phyloP scores from a whole-genome alignment of 108 stramenopile species.

The Aureococcus anophagefferens region DNA sequence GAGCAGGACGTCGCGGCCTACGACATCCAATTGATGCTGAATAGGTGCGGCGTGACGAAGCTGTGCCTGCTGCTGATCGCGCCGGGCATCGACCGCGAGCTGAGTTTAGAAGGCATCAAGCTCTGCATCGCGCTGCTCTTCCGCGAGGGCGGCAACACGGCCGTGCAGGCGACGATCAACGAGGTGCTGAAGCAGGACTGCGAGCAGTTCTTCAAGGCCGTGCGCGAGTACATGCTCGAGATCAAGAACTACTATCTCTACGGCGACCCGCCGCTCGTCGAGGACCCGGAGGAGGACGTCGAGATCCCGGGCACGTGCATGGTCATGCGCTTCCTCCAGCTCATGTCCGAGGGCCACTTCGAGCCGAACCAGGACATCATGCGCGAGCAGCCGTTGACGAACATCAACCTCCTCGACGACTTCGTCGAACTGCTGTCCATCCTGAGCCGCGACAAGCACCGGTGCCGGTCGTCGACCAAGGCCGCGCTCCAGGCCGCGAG shows the following conservation, averaged over 20 bases:
- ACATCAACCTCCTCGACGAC: slow-evolving; percentile 26
- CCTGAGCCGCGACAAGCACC: slow-evolving; percentile 10
- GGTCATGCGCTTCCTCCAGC: slow-evolving; percentile 28
- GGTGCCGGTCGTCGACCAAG: slow-evolving; percentile 14
- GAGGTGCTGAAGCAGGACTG: too few relatives aligned
- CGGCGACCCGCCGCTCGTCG: too few relatives aligned
- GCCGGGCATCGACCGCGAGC: slow-evolving; percentile 16
- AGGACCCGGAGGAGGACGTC: slow-evolving; percentile 12
- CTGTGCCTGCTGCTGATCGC: slow-evolving; percentile 27
- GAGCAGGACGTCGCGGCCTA: slow-evolving; percentile 21
- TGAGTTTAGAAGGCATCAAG: slow-evolving; percentile 18
- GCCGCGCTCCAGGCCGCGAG: slow-evolving; percentile 13
- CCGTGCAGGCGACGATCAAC: slow-evolving; percentile 6
- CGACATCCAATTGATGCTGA: slow-evolving; percentile 17
- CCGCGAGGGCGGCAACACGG: slow-evolving; percentile 22
- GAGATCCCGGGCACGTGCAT: slow-evolving; percentile 8
- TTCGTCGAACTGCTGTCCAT: slow-evolving; percentile 16
- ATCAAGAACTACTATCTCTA: too few relatives aligned
- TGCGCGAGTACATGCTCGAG: too few relatives aligned
- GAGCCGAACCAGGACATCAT: slow-evolving; percentile 28
- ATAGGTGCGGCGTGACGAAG: slow-evolving; percentile 21
- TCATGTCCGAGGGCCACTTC: too few relatives aligned
- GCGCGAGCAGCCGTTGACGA: slow-evolving; percentile 15
- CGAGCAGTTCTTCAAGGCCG: too few relatives aligned
- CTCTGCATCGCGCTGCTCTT: slow-evolving; percentile 20